Evolutionary conservation across 139 green algal species (phyloP).

Genomic region (Auxenochlorella pyrenoidosa): DNA sequence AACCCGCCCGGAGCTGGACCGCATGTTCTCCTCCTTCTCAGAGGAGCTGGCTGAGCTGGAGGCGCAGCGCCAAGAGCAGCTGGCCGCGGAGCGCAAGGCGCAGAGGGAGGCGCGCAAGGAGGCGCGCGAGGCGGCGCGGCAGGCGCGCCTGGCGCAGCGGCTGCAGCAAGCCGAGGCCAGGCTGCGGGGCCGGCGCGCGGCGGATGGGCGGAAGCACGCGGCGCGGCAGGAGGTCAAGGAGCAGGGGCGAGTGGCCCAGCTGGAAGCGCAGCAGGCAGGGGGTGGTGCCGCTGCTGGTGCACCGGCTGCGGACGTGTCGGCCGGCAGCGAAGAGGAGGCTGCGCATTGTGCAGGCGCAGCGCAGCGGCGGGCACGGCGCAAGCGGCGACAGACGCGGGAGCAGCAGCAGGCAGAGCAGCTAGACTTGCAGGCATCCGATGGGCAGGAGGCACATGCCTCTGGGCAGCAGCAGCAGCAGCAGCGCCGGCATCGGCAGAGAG

Average conservation of each 20-base stretch:
- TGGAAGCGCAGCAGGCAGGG: too few species aligned
- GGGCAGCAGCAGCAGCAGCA: conserved; percentile 1
- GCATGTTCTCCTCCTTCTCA: not conserved
- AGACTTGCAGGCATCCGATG: not conserved
- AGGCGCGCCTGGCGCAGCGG: not conserved
- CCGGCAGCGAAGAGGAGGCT: too few species aligned
- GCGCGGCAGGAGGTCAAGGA: not conserved
- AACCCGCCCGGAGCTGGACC: not conserved
- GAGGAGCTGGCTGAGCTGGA: not conserved
- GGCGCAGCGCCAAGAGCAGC: not conserved
- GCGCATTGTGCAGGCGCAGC: too few species aligned
- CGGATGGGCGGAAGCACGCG: not conserved
- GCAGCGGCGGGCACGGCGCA: not conserved
- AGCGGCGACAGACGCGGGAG: not conserved
- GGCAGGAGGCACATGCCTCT: not conserved
- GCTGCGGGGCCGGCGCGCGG: not conserved
- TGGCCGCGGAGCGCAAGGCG: not conserved
- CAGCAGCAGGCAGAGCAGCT: not conserved
- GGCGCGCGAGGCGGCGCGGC: not conserved
- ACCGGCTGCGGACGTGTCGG: too few species aligned
- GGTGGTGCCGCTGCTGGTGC: too few species aligned
- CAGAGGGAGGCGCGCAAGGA: not conserved
- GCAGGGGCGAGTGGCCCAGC: not conserved
- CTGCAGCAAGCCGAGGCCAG: not conserved
- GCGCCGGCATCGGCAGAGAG: not conserved